Conservation (phyloP, 768 basidiomycete species). For the Lentinula aciculospora region DNA sequence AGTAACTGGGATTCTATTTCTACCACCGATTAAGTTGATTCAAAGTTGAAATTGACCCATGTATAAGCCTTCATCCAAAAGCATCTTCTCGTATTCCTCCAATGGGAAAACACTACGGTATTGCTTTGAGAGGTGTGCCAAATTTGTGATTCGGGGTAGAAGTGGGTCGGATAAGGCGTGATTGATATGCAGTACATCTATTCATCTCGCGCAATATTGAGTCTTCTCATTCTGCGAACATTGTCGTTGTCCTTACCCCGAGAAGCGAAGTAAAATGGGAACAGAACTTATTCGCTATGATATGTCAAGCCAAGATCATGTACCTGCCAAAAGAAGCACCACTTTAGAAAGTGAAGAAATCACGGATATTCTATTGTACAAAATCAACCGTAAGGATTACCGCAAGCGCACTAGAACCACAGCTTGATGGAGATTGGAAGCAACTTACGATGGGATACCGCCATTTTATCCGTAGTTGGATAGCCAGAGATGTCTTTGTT, state of each 20-base stretch:
- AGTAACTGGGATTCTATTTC: background rate
- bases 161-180: background rate
- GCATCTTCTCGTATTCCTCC: background rate
- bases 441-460: background rate
- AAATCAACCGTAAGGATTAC: background rate
- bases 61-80: background rate
- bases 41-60: too few species aligned
- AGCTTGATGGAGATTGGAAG: background rate
- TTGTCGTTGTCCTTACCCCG: background rate
- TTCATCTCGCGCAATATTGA: background rate
- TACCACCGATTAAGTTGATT: background rate
- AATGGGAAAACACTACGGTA: background rate
- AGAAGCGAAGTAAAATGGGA: background rate
- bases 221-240: background rate
- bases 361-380: background rate
- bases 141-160: background rate
- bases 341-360: background rate
- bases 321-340: background rate
- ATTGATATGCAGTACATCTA: background rate
- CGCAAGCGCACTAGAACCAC: background rate
- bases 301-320: background rate
- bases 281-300: background rate
- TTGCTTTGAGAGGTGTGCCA: background rate
- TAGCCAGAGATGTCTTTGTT: background rate
- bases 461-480: background rate